Evolutionary conservation across 1,139 yeast genomes (phyloP), one percentile per base, ranked within the genome.

Genomic region (Yamadazyma siamensis): DNA sequence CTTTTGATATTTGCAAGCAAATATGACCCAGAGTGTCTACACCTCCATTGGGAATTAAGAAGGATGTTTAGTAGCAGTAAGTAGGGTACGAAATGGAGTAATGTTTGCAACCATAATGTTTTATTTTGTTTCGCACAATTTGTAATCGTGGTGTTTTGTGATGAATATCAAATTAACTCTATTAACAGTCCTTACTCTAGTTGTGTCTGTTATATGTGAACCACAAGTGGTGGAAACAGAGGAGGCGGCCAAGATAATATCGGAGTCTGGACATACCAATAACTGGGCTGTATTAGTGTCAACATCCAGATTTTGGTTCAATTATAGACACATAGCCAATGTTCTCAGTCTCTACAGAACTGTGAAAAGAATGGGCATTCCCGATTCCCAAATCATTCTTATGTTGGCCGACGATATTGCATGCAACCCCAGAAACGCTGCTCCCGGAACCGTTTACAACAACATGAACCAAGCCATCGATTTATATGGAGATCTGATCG

Each of bases 341-440:
- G 95, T 85, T 13, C 68, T 91, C 44, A 84, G 95, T 55, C 80
- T 94, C 75, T 91, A 91, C 61, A 74, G 98, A 46, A 91, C 97
- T 0, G 98, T 91, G 20, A 91, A 89, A 58, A 68, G 98, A 45
- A 62, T 91, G 38, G 99, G 98, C 2, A 91, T 91, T 18, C 99
- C 99, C 0, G 98, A 91, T 56, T 88, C 96, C 2, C 98, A 94
- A 54, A 94, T 91, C 54, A 89, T 91, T 28, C 65, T 91, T 48
- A 94, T 91, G 98, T 65, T 91, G 34, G 83, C 96, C 22, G 99
- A 91, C 57, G 99, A 91, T 54, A 85, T 91, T 36, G 96, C 98
- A 5, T 91, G 99, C 55, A 94, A 91, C 52, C 89, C 98, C 4
- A 69, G 99, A 43, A 91, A 91, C 54, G 81, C 95, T 23, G 91